Percentiles rank a stretch among this genome's conserved stretches.
Conservation (phyloP, 2,329 filamentous ascomycete genomes). For the Sporothrix curviconia region DNA sequence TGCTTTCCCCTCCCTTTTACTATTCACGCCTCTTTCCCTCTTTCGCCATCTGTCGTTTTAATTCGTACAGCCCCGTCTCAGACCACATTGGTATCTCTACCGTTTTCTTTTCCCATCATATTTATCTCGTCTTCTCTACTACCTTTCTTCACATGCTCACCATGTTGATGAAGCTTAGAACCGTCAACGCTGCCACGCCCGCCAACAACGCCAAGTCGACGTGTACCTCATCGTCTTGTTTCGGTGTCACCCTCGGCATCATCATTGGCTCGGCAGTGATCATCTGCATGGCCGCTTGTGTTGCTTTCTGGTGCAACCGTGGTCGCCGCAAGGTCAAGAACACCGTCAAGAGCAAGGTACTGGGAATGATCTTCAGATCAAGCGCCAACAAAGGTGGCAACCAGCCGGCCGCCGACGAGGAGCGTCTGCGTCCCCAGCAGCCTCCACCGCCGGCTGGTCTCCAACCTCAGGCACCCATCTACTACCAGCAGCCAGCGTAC, state of each 20-base stretch:
- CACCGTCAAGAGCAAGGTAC: neutral
- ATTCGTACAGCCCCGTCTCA: too few species aligned
- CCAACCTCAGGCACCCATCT: too few species aligned
- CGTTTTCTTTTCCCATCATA: too few species aligned
- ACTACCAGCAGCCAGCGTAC: too few species aligned
- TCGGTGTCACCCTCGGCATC: neutral
- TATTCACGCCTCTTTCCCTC: too few species aligned
- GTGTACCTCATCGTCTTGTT: neutral
- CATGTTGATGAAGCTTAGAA: too few species aligned
- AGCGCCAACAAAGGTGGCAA: neutral
- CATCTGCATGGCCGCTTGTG: neutral
- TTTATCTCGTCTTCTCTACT: too few species aligned
- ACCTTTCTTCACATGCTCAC: too few species aligned
- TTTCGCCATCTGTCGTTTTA: too few species aligned
- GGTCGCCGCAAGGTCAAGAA: conserved; percentile 3
- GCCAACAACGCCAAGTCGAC: too few species aligned
- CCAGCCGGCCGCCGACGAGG: neutral
- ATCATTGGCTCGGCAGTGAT: neutral
- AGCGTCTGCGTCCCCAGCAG: neutral
- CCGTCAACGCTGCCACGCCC: neutral
- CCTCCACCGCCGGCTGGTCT: too few species aligned
- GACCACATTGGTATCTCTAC: too few species aligned
- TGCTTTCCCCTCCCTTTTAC: neutral
- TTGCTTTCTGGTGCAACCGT: neutral
- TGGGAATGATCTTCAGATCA: neutral